A percentile compares a stretch with the other conserved stretches of the same genome.
Conservation (phyloP, 805 yeast species). For the Ogataea salicorniae region DNA sequence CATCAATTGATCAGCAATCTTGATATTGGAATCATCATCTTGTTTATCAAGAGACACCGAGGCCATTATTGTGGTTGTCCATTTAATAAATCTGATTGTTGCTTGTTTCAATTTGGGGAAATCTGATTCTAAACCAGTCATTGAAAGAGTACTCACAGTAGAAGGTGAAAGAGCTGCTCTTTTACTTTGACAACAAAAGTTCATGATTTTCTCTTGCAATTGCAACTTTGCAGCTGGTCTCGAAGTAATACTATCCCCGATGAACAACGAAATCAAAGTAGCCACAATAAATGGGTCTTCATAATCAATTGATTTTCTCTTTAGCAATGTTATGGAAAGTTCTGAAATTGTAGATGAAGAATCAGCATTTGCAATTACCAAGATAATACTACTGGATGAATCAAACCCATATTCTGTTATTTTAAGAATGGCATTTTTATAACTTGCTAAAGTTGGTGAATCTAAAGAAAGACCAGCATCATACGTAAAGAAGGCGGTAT, state of each 20-base stretch:
- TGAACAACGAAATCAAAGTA: constrained; percentile 41
- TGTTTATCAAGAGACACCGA: constrained; percentile 4
- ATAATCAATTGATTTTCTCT: constrained; percentile 45
- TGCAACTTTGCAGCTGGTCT: constrained; percentile 49
- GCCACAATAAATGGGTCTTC: constrained; percentile 44
- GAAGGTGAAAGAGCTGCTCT: constrained; percentile 37
- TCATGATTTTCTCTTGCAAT: constrained; percentile 53
- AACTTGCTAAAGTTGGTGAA: constrained; percentile 38
- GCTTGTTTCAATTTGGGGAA: constrained; percentile 48
- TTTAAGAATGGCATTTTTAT: constrained; percentile 38
- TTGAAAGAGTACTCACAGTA: constrained; percentile 43
- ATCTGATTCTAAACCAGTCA: constrained; percentile 56
- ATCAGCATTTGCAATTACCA: constrained; percentile 63
- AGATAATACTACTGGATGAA: constrained; percentile 31
- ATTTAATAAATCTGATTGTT: constrained; percentile 59
- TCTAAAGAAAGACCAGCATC: constrained; percentile 63
- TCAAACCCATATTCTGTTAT: constrained; percentile 40
- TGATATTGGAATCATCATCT: constrained; percentile 32
- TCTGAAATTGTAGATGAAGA: constrained; percentile 50
- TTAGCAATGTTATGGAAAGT: constrained; percentile 44
- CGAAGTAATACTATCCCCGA: constrained; percentile 39
- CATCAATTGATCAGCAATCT: constrained; percentile 49
- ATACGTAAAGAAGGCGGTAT: constrained; percentile 57
- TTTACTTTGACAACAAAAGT: constrained; percentile 46
- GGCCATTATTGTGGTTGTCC: constrained; percentile 38